Percentiles rank a stretch among this genome's conserved stretches.
phyloP scores from a whole-genome alignment of 2,329 filamentous ascomycete genomes.

The Ascocoryne sarcoides region DNA sequence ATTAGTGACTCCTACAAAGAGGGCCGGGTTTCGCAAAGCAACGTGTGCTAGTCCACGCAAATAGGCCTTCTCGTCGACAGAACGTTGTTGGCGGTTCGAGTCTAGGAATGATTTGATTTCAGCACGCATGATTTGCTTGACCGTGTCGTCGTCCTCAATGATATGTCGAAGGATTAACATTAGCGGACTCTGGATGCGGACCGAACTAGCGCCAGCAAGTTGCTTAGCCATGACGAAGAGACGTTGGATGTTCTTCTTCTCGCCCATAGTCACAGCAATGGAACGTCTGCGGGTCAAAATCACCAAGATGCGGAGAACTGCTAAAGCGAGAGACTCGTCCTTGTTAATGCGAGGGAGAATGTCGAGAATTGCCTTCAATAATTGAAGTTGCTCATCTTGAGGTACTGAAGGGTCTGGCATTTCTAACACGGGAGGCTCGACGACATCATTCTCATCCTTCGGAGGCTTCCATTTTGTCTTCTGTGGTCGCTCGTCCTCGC shows the following conservation, averaged over 20 bases:
- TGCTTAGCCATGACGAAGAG: constrained; percentile 96
- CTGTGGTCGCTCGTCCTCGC: constrained; percentile 74
- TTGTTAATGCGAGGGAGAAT: constrained; percentile 81
- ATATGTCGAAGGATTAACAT: constrained; percentile 87
- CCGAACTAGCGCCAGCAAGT: constrained; percentile 68
- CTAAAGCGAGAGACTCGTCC: constrained; percentile 75
- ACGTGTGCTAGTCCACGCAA: constrained; percentile 70
- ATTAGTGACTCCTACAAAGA: constrained; percentile 82
- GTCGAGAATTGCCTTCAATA: constrained; percentile 73
- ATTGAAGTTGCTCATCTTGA: constrained; percentile 53
- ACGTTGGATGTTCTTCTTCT: constrained; percentile 81
- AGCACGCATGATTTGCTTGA: constrained; percentile 84
- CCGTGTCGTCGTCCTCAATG: constrained; percentile 83
- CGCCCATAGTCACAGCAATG: constrained; percentile 67
- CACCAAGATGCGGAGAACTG: constrained; percentile 73
- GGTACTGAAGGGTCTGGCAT: constrained; percentile 54
- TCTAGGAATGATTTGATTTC: constrained; percentile 79
- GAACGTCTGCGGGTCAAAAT: constrained; percentile 75
- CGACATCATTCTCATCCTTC: constrained; percentile 38
- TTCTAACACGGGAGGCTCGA: constrained; percentile 48
- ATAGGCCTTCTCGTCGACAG: constrained; percentile 63
- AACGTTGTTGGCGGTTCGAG: constrained; percentile 39
- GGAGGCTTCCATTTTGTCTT: constrained; percentile 63
- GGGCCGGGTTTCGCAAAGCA: constrained; percentile 69
- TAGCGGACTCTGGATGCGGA: constrained; percentile 53